Conservation (phyloP, 1,284 basidiomycete species). For the Bjerkandera adusta region DNA sequence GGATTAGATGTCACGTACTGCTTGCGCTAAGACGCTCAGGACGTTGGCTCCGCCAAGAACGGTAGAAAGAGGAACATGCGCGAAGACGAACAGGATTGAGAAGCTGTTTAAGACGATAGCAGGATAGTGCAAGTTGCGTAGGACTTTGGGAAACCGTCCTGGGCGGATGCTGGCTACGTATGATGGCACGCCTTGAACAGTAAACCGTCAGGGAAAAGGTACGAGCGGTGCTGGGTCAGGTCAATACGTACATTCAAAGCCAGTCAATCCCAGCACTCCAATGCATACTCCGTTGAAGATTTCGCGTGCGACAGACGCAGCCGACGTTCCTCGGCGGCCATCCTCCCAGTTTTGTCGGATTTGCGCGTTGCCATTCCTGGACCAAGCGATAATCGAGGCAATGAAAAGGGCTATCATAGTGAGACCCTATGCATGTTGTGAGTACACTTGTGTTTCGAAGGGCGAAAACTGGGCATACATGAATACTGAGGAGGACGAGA, state of each 20-base stretch:
- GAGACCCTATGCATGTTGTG: constrained; percentile 31
- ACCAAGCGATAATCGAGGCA: constrained; percentile 50
- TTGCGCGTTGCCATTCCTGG: constrained; percentile 42
- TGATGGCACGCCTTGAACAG: constrained; percentile 39
- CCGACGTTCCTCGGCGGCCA: constrained; percentile 30
- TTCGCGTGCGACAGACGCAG: constrained; percentile 36
- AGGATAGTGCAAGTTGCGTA: constrained; percentile 63
- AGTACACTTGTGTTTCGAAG: too few relatives aligned
- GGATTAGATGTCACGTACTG: constrained; percentile 31
- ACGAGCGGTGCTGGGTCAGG: constrained; percentile 73
- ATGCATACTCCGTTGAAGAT: constrained; percentile 66
- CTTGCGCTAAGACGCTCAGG: constrained; percentile 56
- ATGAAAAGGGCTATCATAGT: constrained; percentile 56
- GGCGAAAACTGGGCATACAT: constrained; percentile 54
- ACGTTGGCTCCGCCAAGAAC: constrained; percentile 52
- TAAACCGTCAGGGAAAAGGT: background rate
- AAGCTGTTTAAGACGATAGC: constrained; percentile 51
- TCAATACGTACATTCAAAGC: constrained; percentile 66
- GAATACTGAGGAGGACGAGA: constrained; percentile 51
- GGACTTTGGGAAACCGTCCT: constrained; percentile 51
- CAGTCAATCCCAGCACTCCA: constrained; percentile 67
- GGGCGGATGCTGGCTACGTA: constrained; percentile 60
- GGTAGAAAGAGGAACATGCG: constrained; percentile 51
- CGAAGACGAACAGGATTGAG: constrained; percentile 58
- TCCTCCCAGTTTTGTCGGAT: constrained; percentile 55